Conservation (phyloP, 1,284 basidiomycete genomes). For the Sporisorium scitamineum region DNA sequence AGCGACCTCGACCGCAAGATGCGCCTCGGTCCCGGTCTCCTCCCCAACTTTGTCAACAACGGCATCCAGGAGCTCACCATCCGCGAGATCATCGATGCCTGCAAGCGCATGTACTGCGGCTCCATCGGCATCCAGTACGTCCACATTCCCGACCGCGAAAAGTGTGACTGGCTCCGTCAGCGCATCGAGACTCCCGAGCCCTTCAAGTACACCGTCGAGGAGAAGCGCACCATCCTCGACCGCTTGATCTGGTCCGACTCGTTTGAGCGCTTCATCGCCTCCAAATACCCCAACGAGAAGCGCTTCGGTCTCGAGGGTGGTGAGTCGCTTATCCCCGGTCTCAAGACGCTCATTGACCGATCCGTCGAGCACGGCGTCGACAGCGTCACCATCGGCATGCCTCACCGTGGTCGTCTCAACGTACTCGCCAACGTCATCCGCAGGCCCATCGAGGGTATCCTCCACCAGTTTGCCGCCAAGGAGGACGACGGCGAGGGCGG, state of each 20-base stretch:
- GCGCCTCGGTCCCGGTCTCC: conserved; percentile 91
- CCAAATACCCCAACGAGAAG: conserved; percentile 99
- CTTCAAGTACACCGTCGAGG: conserved; percentile 98
- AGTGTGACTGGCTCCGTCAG: conserved; percentile 99
- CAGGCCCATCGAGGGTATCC: conserved; percentile 96
- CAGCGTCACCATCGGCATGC: conserved; percentile 98
- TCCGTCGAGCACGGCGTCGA: conserved; percentile 96
- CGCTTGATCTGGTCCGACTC: conserved; percentile 99
- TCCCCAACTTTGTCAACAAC: conserved; percentile 87
- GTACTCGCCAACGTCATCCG: conserved; percentile 98
- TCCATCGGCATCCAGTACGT: conserved; percentile 96
- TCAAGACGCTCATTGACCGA: conserved; percentile 98
- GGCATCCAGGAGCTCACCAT: conserved; percentile 90
- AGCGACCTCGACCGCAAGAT: conserved; percentile 94
- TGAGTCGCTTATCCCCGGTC: conserved; percentile 96
- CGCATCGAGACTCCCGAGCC: conserved; percentile 95
- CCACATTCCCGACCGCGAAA: conserved; percentile 97
- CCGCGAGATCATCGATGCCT: conserved; percentile 89
- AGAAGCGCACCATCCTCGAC: conserved; percentile 99
- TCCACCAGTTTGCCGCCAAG: conserved; percentile 89
- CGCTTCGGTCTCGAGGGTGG: conserved; percentile 99
- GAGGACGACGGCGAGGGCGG: conserved; percentile 73
- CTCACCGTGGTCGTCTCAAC: conserved; percentile 97
- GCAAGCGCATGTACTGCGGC: conserved; percentile 94
- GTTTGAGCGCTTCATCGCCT: conserved; percentile 98